Base-by-base conservation (phyloP, 129 eudicot genomes). In the Tanacetum coccineum region DNA sequence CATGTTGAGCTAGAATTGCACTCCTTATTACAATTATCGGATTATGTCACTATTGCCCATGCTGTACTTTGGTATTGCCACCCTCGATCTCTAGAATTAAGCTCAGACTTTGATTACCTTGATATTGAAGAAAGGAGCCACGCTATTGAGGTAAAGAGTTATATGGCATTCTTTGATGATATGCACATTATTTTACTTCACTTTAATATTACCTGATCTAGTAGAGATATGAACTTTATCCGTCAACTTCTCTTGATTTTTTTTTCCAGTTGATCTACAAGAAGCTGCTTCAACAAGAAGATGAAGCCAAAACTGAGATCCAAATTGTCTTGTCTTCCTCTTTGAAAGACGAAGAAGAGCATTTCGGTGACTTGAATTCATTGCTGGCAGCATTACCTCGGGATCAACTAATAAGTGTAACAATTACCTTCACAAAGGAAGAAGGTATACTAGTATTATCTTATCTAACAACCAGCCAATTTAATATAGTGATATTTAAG, bases 241-340 rank as follows among this genome's bases (percentile, higher is more conserved):
- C 10, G 10, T 7, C 10, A 36, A 36, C 42, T 36, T 36, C 42
- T 36, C n/a, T 13, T n/a, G 17, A 49, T 28, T 7, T 30, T 5
- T n/a, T 17, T 39, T 4, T 62, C 44, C 15, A 62, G 67, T 62
- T 40, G 18, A 40, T 49, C 17, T 62, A 49, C 18, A 19, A 49
- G 54, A 49, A 53, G 59, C 59, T 53, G 19, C 59, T 53, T 53
- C 59, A 53, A 62, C 32, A 42, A 62, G 67, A 62, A 62, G 52
- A 62, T 42, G 11, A 19, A 62, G 17, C 9, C 51, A 49, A 40
- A 39, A 62, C 67, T 45, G 44, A 39, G 18, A 40, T 62, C 3
- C 67, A 3, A 7, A 18, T 62, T 39, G 67, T 62, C 17, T 15
- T 19, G 52, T 20, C 52, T 39, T 62, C 51, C 19, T 14, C 67